Evolutionary conservation across 371 early-diverging fungal species (phyloP).

Genomic region (Mortierella sp.): DNA sequence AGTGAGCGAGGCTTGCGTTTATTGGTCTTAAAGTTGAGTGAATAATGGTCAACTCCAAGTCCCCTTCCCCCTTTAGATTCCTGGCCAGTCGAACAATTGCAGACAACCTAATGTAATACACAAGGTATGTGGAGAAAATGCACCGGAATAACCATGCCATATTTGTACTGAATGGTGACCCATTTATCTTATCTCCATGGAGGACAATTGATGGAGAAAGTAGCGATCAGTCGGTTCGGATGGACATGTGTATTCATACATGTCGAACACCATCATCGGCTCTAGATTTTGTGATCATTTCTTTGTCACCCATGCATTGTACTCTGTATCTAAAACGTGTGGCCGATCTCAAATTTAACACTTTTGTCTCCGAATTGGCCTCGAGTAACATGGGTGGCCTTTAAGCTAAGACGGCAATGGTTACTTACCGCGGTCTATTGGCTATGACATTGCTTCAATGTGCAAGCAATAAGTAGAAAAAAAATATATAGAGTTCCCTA

Average conservation of each 20-base stretch:
- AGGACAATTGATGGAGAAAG: background rate
- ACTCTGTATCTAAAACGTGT: background rate
- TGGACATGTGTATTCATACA: background rate
- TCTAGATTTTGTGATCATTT: background rate
- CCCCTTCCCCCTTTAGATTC: too few species aligned
- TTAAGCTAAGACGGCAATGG: too few species aligned
- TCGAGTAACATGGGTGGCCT: too few species aligned
- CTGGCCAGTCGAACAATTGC: too few species aligned
- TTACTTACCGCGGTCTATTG: too few species aligned
- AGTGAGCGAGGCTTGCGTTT: background rate
- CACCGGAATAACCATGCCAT: background rate
- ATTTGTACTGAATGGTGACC: background rate
- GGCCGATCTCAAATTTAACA: background rate
- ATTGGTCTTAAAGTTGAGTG: slow-evolving; percentile 1
- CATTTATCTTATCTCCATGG: background rate
- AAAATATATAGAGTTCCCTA: too few species aligned
- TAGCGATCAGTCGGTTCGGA: background rate
- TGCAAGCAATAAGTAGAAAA: too few species aligned
- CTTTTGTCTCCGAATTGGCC: too few species aligned
- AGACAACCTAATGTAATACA: too few species aligned
- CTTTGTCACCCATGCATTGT: background rate
- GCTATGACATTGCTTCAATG: too few species aligned
- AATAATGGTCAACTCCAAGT: background rate
- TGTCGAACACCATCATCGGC: background rate
- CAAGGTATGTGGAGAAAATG: background rate